Evolutionary conservation across 2,329 filamentous ascomycete genomes (phyloP), one percentile per base, ranked within the genome.

Genomic region (Aspergillus sojae): DNA sequence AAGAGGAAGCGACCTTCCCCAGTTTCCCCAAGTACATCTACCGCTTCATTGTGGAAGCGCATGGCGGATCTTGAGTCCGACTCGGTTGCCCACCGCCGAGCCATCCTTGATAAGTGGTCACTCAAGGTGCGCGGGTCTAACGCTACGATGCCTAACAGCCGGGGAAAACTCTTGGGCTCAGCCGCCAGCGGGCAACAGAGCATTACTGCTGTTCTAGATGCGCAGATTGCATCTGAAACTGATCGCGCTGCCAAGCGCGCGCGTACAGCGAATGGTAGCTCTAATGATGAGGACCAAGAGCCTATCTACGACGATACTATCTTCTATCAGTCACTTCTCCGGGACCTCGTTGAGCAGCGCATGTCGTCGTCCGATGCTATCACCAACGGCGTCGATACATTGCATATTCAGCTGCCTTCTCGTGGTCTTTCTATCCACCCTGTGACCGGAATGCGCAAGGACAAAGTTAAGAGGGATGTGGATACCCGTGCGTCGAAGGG

Each of bases 401-500:
- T 78, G 39, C 72, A 78, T 32, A 62, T 73, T 39, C 74, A 77
- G 58, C 69, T 80, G 21, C 74, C 79, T 6, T 75, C 77, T 10
- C 73, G 74, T 34, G 72, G 78, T 19, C 61, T 63, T 14, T 45
- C 70, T 28, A 70, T 78, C 3, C 78, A 82, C 58, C 73, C 76
- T 4, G 71, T 79, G 3, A 78, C 78, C 1, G 80, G 80, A 4
- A 80, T 81, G 77, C 77, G 77, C 55, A 80, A 81, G 63, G 78
- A 80, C 66, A 96, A 94, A 83, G 85, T 90, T 63, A 91, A 91
- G 79, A 91, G 92, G 74, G 86, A 89, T 34, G 91, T 98, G 5
- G 95, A 99, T 77, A 94, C 94, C 23, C 95, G 94, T 76, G 95
- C 95, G 0, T 96, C 92, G 76, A 98, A 98, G 80, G 95, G 95